phyloP scores from a whole-genome alignment of 768 basidiomycete species.

The Leccinum rimulosum region DNA sequence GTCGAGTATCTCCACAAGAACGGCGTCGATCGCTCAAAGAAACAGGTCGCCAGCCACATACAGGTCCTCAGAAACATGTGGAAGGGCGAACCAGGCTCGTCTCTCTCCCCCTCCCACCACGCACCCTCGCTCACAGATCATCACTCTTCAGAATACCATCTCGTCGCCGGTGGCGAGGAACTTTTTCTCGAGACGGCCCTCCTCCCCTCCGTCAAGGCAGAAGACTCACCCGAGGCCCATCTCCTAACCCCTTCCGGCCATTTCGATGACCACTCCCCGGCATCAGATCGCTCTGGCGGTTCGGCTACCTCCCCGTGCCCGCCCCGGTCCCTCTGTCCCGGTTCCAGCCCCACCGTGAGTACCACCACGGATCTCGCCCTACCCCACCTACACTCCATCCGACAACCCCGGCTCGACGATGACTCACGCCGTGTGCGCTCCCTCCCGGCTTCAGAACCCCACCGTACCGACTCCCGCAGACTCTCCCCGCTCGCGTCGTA shows the following conservation, averaged over 20 bases:
- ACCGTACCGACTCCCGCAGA: conserved; percentile 31
- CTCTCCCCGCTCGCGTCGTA: conserved; percentile 32
- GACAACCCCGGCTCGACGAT: conserved; percentile 26
- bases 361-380: conserved; percentile 27
- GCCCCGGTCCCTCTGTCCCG: conserved; percentile 27
- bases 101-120: not conserved
- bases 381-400: conserved; percentile 20
- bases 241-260: conserved; percentile 39
- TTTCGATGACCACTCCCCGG: conserved; percentile 32
- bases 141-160: conserved; percentile 56
- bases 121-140: not conserved
- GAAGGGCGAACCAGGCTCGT: conserved; percentile 74
- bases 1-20: conserved; percentile 74
- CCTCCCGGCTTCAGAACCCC: conserved; percentile 27
- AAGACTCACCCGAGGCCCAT: conserved; percentile 47
- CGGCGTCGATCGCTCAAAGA: conserved; percentile 74
- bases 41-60: conserved; percentile 88
- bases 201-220: conserved; percentile 54
- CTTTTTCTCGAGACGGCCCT: conserved; percentile 49
- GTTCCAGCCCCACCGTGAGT: conserved; percentile 21
- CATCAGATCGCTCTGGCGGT: conserved; percentile 31
- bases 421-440: conserved; percentile 31
- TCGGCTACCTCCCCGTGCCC: conserved; percentile 28
- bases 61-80: conserved; percentile 86
- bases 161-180: conserved; percentile 81